Percentiles rank a stretch among this genome's conserved stretches.
phyloP scores from a whole-genome alignment of 768 basidiomycete genomes.

The Sarcomyxa edulis region DNA sequence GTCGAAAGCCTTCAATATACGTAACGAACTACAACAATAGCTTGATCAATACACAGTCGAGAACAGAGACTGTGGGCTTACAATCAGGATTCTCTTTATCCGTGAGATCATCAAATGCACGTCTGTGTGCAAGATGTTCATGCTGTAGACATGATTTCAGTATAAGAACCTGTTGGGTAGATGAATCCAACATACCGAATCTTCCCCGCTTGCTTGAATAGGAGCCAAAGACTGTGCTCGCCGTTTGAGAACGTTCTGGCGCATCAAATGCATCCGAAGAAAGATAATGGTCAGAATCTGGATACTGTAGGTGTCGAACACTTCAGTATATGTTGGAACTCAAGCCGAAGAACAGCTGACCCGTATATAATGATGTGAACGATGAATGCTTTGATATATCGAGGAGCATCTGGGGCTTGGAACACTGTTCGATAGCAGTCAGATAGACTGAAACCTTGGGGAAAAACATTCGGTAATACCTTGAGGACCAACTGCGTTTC shows the following conservation, averaged over 20 bases:
- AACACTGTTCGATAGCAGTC: conserved; percentile 26
- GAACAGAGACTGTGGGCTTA: conserved; percentile 13
- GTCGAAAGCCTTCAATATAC: conserved; percentile 19
- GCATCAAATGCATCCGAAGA: conserved; percentile 36
- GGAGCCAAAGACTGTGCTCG: conserved; percentile 27
- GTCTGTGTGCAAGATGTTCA: conserved; percentile 28
- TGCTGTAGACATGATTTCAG: conserved; percentile 13
- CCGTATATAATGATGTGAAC: conserved; percentile 44
- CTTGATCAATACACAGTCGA: not conserved
- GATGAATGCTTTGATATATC: conserved; percentile 42
- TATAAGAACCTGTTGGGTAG: not conserved
- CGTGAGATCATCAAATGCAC: conserved; percentile 45
- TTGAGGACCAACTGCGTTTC: conserved; percentile 45
- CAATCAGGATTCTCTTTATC: conserved; percentile 44
- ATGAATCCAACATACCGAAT: conserved; percentile 13
- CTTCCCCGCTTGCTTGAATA: conserved; percentile 23
- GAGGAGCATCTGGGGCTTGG: conserved; percentile 37
- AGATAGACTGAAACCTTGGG: not conserved
- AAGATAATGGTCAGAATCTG: conserved; percentile 32
- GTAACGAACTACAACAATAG: conserved; percentile 26
- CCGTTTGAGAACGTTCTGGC: conserved; percentile 33
- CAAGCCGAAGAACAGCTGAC: too few species aligned
- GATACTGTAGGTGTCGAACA: too few species aligned
- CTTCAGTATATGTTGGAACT: too few species aligned
- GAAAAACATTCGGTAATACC: conserved; percentile 13